Evolutionary conservation across 139 green algal species (phyloP).

Genomic region (Coccomyxa sp.): DNA sequence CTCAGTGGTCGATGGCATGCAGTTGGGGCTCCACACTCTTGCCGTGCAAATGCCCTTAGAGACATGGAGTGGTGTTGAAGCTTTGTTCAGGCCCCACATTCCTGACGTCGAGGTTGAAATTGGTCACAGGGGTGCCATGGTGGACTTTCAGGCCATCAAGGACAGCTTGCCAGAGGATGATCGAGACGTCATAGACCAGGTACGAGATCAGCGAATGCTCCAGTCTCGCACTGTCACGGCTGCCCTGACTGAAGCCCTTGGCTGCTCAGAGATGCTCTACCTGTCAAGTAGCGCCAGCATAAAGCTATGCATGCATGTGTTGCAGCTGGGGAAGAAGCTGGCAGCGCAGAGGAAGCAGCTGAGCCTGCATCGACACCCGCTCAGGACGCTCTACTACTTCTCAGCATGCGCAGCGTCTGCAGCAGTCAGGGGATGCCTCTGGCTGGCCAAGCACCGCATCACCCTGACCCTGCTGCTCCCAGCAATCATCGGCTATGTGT

Average conservation of each 20-base stretch:
- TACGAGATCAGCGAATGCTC: too few relatives aligned
- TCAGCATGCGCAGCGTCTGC: constrained; percentile 16
- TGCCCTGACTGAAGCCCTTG: too few relatives aligned
- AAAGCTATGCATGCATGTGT: too few relatives aligned
- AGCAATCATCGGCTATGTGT: constrained; percentile 42
- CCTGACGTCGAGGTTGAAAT: too few relatives aligned
- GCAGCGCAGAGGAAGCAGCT: constrained; percentile 27
- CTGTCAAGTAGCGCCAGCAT: too few relatives aligned
- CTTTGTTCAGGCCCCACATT: too few relatives aligned
- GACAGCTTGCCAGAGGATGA: neutral
- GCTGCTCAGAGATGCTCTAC: too few relatives aligned
- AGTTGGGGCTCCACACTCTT: too few relatives aligned
- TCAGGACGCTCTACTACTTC: constrained; percentile 58
- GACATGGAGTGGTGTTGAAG: too few relatives aligned
- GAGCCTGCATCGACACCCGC: constrained; percentile 46
- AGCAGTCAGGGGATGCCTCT: constrained; percentile 26
- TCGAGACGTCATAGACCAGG: constrained; percentile 12
- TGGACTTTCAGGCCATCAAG: constrained; percentile 9
- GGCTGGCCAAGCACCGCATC: constrained; percentile 55
- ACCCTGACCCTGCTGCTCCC: constrained; percentile 63
- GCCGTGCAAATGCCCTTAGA: too few relatives aligned
- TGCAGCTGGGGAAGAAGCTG: constrained; percentile 25
- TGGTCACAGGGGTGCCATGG: neutral
- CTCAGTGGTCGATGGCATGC: too few relatives aligned
- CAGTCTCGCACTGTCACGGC: too few relatives aligned